phyloP scores from a whole-genome alignment of 2,329 filamentous ascomycete genomes.

The Thyridium curvatum region DNA sequence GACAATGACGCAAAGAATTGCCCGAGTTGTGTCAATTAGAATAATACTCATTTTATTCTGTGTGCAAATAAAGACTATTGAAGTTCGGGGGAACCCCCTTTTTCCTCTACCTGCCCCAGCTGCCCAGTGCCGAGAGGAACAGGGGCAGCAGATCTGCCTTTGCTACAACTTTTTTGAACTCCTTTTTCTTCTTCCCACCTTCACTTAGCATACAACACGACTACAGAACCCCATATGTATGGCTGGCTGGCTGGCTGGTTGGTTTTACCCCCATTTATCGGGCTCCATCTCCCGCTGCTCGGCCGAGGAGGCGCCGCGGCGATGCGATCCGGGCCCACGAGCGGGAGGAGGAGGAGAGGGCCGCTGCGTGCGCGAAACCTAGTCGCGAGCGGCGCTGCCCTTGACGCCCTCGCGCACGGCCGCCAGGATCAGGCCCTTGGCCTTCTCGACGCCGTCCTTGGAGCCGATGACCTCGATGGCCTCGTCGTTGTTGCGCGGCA shows the following conservation, averaged over 20 bases:
- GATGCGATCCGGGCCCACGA: background rate
- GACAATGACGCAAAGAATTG: too few species aligned
- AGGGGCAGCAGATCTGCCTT: too few species aligned
- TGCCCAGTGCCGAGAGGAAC: too few species aligned
- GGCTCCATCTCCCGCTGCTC: too few species aligned
- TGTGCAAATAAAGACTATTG: too few species aligned
- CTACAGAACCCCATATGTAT: too few species aligned
- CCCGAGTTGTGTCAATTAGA: background rate
- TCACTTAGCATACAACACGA: too few species aligned
- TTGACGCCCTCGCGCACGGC: constrained; percentile 61
- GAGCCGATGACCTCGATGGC: constrained; percentile 86
- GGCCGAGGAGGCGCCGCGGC: too few species aligned
- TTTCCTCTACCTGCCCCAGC: too few species aligned
- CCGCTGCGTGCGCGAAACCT: constrained; percentile 2
- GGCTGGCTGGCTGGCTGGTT: too few species aligned
- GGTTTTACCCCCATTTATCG: too few species aligned
- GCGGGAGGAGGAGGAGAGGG: background rate
- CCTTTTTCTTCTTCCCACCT: background rate
- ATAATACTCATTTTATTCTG: background rate
- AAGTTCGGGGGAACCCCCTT: too few species aligned
- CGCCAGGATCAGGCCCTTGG: constrained; percentile 81
- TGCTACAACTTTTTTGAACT: background rate
- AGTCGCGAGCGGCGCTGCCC: constrained; percentile 16
- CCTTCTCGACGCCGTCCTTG: constrained; percentile 75
- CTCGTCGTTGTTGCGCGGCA: constrained; percentile 66